These are phyloP conservation scores for Closterium sp. DNA, from an alignment of 139 green algal genomes.

Conservation along the genomic window DNA sequence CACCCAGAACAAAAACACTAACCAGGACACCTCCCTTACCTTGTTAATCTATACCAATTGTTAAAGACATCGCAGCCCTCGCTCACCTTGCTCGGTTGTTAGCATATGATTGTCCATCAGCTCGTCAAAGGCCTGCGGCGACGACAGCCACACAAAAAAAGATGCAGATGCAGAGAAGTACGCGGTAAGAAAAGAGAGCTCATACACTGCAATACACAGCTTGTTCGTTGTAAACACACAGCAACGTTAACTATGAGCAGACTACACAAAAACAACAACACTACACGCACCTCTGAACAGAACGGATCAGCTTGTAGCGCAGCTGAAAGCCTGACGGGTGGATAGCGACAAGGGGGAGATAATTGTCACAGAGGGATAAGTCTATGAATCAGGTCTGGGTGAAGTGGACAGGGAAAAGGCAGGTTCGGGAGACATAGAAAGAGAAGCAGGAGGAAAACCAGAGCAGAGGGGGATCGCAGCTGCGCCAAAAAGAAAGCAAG, in stretches of 20 bases:
- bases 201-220: background rate
- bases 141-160: background rate
- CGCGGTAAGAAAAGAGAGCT: background rate
- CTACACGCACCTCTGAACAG: background rate
- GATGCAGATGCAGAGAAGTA: background rate
- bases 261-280: no score
- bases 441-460: no score
- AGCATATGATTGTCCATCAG: slow-evolving; percentile 89
- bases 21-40: no score
- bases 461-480: no score
- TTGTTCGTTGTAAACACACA: background rate
- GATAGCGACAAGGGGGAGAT: no score
- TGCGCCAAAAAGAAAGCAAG: background rate
- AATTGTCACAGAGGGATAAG: no score
- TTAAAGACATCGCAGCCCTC: background rate
- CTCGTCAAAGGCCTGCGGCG: slow-evolving; percentile 74
- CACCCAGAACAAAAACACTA: no score
- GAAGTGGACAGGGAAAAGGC: no score
- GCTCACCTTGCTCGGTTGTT: slow-evolving; percentile 65
- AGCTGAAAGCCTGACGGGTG: background rate
- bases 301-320: background rate
- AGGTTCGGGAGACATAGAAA: no score
- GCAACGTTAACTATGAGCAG: no score
- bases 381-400: no score
- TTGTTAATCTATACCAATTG: no score